These are phyloP conservation scores for Kockovaella imperatae DNA, from an alignment of 768 basidiomycete genomes.

Conservation along the genomic window DNA sequence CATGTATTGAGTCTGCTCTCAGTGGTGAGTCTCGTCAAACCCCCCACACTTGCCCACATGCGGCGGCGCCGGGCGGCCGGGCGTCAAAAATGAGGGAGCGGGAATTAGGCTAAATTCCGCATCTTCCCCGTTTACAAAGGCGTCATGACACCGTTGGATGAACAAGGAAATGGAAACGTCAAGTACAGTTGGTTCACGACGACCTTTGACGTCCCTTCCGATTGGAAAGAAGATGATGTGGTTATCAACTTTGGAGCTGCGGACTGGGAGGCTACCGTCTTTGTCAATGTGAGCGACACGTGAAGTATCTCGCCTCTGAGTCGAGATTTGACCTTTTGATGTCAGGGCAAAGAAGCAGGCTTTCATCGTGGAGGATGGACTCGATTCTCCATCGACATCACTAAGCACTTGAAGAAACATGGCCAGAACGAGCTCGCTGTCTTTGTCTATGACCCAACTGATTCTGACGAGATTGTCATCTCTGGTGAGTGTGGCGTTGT, in stretches of 20 bases:
- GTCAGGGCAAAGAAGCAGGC: conserved; percentile 12
- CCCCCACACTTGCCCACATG: not conserved
- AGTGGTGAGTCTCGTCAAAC: conserved; percentile 9
- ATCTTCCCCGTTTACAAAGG: not conserved
- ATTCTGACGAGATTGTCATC: conserved; percentile 7
- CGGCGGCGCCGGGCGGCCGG: not conserved
- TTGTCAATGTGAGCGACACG: conserved; percentile 10
- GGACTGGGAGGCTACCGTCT: conserved; percentile 26
- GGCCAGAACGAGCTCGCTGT: conserved; percentile 14
- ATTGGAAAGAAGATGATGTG: conserved; percentile 15
- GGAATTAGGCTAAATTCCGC: not conserved
- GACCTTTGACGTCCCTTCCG: conserved; percentile 13
- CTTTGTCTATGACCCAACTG: conserved; percentile 22
- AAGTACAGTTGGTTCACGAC: conserved; percentile 18
- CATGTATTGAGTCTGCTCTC: conserved; percentile 19
- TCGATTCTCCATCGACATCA: conserved; percentile 16
- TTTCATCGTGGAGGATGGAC: conserved; percentile 20
- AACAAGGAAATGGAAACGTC: conserved; percentile 3
- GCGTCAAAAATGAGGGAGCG: not conserved
- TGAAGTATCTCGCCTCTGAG: not conserved
- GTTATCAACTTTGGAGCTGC: conserved; percentile 21
- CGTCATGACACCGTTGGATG: not conserved
- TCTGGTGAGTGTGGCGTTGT: conserved; percentile 4
- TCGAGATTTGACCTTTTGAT: not conserved
- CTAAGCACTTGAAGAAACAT: conserved; percentile 5